phyloP scores from a whole-genome alignment of 2,329 filamentous ascomycete genomes.

The Fusarium concolor region DNA sequence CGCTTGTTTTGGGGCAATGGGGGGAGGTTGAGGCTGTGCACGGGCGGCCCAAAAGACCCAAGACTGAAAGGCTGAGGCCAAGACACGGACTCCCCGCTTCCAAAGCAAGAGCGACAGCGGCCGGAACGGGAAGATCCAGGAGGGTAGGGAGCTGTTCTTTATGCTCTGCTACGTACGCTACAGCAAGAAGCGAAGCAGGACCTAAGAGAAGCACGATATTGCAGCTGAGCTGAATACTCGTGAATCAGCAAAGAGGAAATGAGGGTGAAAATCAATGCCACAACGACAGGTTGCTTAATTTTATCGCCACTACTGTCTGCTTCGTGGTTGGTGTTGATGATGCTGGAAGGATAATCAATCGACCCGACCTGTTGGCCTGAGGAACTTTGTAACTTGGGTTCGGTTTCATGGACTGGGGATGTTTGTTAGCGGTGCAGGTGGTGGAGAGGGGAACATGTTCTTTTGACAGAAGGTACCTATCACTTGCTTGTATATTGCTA shows the following conservation, averaged over 20 bases:
- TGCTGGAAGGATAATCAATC: conserved; percentile 35
- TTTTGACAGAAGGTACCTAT: conserved; percentile 4
- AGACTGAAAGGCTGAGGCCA: conserved; percentile 13
- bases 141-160: neutral
- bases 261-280: neutral
- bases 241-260: neutral
- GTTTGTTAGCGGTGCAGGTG: conserved; percentile 20
- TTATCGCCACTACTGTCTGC: conserved; percentile 18
- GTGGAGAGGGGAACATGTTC: conserved; percentile 5
- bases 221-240: neutral
- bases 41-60: conserved; percentile 45
- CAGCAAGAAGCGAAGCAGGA: conserved; percentile 9
- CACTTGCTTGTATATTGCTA: neutral
- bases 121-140: conserved; percentile 44
- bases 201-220: neutral
- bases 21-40: conserved; percentile 49
- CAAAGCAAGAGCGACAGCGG: conserved; percentile 41
- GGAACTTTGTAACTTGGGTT: conserved; percentile 26
- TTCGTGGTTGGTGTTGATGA: conserved; percentile 33
- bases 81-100: conserved; percentile 47
- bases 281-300: conserved; percentile 1
- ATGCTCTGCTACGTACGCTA: neutral
- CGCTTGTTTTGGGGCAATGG: conserved; percentile 40
- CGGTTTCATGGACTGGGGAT: conserved; percentile 29
- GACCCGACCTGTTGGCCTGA: conserved; percentile 26